Evolutionary conservation across 306 rosid species (phyloP).

Genomic region (Malus orientalis): DNA sequence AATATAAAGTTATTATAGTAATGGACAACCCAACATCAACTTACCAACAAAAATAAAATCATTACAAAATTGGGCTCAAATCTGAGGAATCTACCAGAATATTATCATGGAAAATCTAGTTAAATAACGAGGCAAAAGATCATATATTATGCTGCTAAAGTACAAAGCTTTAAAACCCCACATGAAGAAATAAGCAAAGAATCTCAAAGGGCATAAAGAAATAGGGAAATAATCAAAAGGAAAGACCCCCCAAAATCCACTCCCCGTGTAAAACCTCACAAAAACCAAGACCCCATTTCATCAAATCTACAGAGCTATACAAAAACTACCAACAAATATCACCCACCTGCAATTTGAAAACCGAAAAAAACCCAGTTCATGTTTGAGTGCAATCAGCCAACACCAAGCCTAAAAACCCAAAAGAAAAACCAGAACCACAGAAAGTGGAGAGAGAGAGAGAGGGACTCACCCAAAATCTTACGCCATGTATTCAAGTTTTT

Average conservation of each 20-base stretch:
- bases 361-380: conserved; percentile 12
- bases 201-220: conserved; percentile 45
- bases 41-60: conserved; percentile 45
- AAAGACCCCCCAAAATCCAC: conserved; percentile 57
- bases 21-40: conserved; percentile 54
- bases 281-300: conserved; percentile 47
- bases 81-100: conserved; percentile 72
- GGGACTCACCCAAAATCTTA: conserved; percentile 24
- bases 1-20: conserved; percentile 18
- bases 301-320: conserved; percentile 15
- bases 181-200: conserved; percentile 38
- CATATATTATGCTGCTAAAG: conserved; percentile 27
- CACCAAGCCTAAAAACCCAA: conserved; percentile 17
- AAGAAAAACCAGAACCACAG: not conserved
- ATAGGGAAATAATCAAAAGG: conserved; percentile 32
- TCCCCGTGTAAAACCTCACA: conserved; percentile 71
- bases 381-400: conserved; percentile 14
- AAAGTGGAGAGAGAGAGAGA: not conserved
- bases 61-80: conserved; percentile 39
- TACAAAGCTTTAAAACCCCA: conserved; percentile 33
- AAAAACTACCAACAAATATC: conserved; percentile 13
- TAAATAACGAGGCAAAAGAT: conserved; percentile 54
- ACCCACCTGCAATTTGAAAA: conserved; percentile 9
- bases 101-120: conserved; percentile 47
- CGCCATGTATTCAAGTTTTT: not conserved